phyloP scores from a whole-genome alignment of 768 basidiomycete genomes.

The Xerocomellus chrysenteron region DNA sequence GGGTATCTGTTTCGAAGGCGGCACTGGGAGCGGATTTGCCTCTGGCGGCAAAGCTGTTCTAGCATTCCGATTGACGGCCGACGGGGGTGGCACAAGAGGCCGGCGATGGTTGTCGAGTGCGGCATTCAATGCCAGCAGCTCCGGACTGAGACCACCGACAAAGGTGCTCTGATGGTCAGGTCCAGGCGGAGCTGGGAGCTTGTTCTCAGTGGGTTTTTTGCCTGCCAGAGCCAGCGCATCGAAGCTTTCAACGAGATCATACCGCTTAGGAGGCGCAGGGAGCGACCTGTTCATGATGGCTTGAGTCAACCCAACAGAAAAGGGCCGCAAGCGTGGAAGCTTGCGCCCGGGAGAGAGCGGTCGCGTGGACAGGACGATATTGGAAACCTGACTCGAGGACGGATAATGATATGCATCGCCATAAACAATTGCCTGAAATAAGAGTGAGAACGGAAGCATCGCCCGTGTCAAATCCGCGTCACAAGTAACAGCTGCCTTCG shows the following conservation, averaged over 20 bases:
- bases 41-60: background rate
- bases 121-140: background rate
- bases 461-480: background rate
- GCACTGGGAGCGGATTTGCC: background rate
- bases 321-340: too few relatives aligned
- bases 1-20: constrained; percentile 16
- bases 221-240: too few relatives aligned
- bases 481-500: background rate
- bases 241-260: too few relatives aligned
- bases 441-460: background rate
- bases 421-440: background rate
- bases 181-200: too few relatives aligned
- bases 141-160: too few relatives aligned
- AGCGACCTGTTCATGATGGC: too few relatives aligned
- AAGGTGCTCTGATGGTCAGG: too few relatives aligned
- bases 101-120: constrained; percentile 8
- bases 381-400: constrained; percentile 21
- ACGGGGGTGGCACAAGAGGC: background rate
- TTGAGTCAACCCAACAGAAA: too few relatives aligned
- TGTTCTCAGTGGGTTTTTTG: too few relatives aligned
- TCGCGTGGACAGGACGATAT: constrained; percentile 10
- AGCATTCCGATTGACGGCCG: constrained; percentile 7
- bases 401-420: constrained; percentile 10
- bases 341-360: background rate
- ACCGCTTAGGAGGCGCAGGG: too few relatives aligned